Evolutionary conservation across 306 rosid genomes (phyloP), one percentile per base, ranked within the genome.

Genomic region (Castanea crenata): DNA sequence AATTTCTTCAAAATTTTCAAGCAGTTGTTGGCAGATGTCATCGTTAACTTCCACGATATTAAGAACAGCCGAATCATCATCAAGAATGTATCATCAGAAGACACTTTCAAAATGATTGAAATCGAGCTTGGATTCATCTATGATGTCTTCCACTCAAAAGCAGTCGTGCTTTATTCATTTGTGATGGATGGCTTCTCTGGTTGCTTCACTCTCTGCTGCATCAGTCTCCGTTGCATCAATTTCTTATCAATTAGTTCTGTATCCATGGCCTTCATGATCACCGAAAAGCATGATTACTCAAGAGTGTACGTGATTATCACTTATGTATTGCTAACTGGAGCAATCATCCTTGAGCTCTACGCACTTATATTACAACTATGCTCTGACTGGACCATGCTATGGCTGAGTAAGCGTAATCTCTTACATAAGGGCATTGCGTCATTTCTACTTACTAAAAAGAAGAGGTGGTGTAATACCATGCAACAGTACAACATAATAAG

Each of bases 91-190:
- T 1, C 54, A 1, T 84, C 57, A 23, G 2, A 32, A 0, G 7
- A 16, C 11, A 82, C 83, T 74, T 89, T 84, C 74, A 5, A 65
- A 56, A 80, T 83, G 16, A 58, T 87, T 10, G 91, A 79, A 56
- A 21, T 89, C 10, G 93, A 89, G 79, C 89, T 89, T 4, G 93
- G 84, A 49, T 75, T 89, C 8, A 71, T 83, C 74, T 79, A 85
- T 72, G 91, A 89, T 74, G 23, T 71, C 19, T 21, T 89, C 5
- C 83, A 81, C 25, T 85, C 93, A 1, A 89, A 89, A 63, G 85
- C 92, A 14, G 74, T 20, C 18, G 1, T 82, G 25, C 69, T 79
- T 9, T 56, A 88, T 18, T 56, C 81, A 7, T 1, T 11, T 2
- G 5, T 0, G 52, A 8, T 0, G 52, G 13, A 46, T 10, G 52